phyloP scores from a whole-genome alignment of 2,329 filamentous ascomycete genomes.

The Rosellinia necatrix region DNA sequence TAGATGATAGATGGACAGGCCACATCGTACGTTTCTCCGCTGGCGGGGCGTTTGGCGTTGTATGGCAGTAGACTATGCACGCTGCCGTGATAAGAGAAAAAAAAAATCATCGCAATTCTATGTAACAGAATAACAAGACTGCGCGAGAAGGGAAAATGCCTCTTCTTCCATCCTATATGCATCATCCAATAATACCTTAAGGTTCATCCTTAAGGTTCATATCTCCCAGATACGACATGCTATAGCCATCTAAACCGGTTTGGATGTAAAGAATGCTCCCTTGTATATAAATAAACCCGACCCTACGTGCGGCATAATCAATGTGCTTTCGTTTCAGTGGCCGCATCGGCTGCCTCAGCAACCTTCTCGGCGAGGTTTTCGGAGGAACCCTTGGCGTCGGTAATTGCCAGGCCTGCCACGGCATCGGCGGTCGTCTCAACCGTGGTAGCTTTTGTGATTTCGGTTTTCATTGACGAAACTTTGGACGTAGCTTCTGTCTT shows the following conservation, averaged over 20 bases:
- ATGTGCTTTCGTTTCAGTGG: slow-evolving; percentile 15
- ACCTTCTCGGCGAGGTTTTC: slow-evolving; percentile 22
- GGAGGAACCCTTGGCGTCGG: slow-evolving; percentile 12
- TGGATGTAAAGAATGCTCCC: not conserved
- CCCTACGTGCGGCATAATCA: slow-evolving; percentile 3
- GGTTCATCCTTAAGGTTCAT: too few relatives aligned
- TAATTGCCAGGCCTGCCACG: slow-evolving; percentile 21
- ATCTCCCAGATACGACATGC: not conserved
- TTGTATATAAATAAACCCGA: slow-evolving; percentile 5
- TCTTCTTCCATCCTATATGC: not conserved
- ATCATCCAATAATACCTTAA: not conserved
- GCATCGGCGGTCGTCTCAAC: slow-evolving; percentile 21
- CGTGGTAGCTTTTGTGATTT: slow-evolving; percentile 1
- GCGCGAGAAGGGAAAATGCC: not conserved
- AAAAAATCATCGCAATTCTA: slow-evolving; percentile 20
- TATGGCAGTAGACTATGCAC: not conserved
- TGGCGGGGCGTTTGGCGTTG: slow-evolving; percentile 11
- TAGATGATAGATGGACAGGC: slow-evolving; percentile 10
- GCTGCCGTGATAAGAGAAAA: too few relatives aligned
- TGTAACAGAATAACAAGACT: not conserved
- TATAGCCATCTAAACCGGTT: not conserved
- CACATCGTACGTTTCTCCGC: slow-evolving; percentile 14
- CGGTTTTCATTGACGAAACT: not conserved
- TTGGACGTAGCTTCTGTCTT: slow-evolving; percentile 12
- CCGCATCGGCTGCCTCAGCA: slow-evolving; percentile 1